Percentiles rank a stretch among this genome's conserved stretches.
phyloP scores from a whole-genome alignment of 208 protist genomes.

The Trypanosoma mega region DNA sequence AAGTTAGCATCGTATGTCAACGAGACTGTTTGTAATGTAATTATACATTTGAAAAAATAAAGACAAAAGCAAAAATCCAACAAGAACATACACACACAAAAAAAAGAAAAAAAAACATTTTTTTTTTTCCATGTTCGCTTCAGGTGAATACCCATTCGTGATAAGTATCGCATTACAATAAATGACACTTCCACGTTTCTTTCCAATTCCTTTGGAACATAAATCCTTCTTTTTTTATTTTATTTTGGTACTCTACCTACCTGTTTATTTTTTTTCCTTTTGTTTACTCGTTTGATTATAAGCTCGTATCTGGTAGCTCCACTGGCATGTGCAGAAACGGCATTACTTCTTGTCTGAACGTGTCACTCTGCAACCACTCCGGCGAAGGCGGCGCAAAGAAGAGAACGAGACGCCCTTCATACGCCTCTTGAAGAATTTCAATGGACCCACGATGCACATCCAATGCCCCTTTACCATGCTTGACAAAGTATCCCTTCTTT shows the following conservation, averaged over 20 bases:
- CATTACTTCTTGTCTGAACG: slow-evolving; percentile 41
- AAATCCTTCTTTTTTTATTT: no score
- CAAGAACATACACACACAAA: slow-evolving; percentile 10
- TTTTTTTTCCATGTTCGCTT: neutral
- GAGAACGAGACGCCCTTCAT: slow-evolving; percentile 80
- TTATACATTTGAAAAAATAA: slow-evolving; percentile 5
- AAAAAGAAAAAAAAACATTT: slow-evolving; percentile 4
- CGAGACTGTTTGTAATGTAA: no score
- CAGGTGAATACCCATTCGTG: no score
- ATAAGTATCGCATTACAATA: no score
- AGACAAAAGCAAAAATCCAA: slow-evolving; percentile 11
- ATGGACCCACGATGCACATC: slow-evolving; percentile 91
- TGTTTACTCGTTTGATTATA: no score
- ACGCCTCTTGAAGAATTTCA: slow-evolving; percentile 86
- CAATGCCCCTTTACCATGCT: slow-evolving; percentile 77
- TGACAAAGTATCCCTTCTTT: slow-evolving; percentile 87
- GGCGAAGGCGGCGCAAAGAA: slow-evolving; percentile 84
- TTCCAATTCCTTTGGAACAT: no score
- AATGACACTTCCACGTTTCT: no score
- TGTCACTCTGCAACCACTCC: slow-evolving; percentile 45
- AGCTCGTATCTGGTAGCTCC: no score
- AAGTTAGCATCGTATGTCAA: neutral
- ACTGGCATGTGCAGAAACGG: slow-evolving; percentile 37
- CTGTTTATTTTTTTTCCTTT: no score
- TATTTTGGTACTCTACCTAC: no score